These are phyloP conservation scores for Picochlorum sp. DNA, from an alignment of 139 green algal species.

Conservation along the genomic window DNA sequence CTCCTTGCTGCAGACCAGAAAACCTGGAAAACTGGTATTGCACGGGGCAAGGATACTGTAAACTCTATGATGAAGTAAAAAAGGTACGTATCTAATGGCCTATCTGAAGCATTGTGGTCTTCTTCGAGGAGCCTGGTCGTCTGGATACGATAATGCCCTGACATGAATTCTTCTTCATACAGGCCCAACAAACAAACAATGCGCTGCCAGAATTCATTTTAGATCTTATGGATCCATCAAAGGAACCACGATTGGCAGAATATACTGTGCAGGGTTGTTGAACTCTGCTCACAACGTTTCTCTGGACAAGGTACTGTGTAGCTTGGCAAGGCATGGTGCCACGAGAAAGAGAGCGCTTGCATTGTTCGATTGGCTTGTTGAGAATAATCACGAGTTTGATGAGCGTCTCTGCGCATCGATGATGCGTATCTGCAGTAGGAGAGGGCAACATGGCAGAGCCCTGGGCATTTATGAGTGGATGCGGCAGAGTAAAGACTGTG, in stretches of 20 bases:
- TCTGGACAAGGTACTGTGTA: conserved; percentile 74
- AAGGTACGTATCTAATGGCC: no score
- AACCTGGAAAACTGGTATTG: not conserved
- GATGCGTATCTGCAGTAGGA: conserved; percentile 67
- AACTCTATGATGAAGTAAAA: no score
- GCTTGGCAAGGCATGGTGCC: conserved; percentile 52
- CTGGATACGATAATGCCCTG: no score
- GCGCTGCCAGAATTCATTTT: no score
- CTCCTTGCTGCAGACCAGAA: conserved; percentile 2
- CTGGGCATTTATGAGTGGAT: conserved; percentile 84
- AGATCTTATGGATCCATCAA: no score
- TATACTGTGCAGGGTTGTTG: no score
- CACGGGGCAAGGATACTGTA: not conserved
- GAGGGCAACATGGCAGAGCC: conserved; percentile 56
- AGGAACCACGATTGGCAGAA: no score
- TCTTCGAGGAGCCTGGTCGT: no score
- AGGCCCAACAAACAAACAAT: no score
- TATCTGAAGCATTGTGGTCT: no score
- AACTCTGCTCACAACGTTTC: conserved; percentile 54
- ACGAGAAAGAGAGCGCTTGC: conserved; percentile 68
- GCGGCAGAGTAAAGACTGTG: conserved; percentile 28
- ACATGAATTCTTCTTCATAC: no score
- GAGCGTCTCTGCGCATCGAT: conserved; percentile 78
- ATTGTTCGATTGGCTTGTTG: conserved; percentile 67
- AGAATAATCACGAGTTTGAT: conserved; percentile 54